Evolutionary conservation across 139 green algal genomes (phyloP).

Genomic region (Asterochloris sp.): DNA sequence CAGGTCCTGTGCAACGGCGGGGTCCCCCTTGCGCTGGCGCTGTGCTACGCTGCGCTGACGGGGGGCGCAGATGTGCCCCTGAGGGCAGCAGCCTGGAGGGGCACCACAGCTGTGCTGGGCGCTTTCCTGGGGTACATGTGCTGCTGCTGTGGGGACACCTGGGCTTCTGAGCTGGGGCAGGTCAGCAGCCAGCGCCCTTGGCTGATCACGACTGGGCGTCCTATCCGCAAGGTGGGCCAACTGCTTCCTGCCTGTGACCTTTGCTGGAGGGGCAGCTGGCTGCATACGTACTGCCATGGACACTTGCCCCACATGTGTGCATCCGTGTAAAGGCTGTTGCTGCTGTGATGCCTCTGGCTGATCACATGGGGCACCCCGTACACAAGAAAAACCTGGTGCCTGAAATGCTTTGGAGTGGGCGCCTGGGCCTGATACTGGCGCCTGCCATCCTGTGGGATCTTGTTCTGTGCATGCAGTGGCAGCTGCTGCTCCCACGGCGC

Average conservation of each 20-base stretch:
- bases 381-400: no score
- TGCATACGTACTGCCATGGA: background rate
- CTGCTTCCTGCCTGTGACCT: slow-evolving; percentile 18
- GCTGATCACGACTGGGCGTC: slow-evolving; percentile 81
- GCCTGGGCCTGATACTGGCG: no score
- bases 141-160: slow-evolving; percentile 93
- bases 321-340: background rate
- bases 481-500: no score
- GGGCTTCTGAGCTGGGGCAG: slow-evolving; percentile 85
- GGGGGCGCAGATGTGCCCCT: slow-evolving; percentile 24
- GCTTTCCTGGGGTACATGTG: slow-evolving; percentile 59
- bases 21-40: slow-evolving; percentile 28
- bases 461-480: no score
- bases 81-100: background rate
- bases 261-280: background rate
- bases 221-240: slow-evolving; percentile 67
- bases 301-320: background rate
- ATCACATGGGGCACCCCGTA: background rate
- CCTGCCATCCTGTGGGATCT: no score
- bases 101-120: slow-evolving; percentile 10
- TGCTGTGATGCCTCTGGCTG: background rate
- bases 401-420: no score
- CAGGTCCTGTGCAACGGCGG: slow-evolving; percentile 38
- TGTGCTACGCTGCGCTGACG: slow-evolving; percentile 12
- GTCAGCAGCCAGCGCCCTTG: slow-evolving; percentile 57